Percentiles rank a stretch among this genome's conserved stretches.
Conservation (phyloP, 2,329 filamentous ascomycete genomes). For the Thelonectria rubi region DNA sequence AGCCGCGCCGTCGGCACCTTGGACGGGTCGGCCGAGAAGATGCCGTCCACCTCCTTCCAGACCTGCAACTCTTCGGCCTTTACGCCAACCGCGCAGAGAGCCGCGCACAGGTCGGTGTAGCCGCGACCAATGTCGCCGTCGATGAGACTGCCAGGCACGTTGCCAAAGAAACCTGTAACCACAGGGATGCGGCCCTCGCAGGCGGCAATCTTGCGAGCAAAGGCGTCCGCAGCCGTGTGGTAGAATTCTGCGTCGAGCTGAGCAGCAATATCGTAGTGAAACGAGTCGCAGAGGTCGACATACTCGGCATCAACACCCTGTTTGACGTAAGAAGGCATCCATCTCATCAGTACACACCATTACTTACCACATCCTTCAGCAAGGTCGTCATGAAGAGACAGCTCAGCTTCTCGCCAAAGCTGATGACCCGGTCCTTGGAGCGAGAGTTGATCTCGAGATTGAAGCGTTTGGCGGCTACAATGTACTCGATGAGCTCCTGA, state of each 20-base stretch:
- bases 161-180: conserved; percentile 93
- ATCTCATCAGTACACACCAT: background rate
- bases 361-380: conserved; percentile 73
- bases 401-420: conserved; percentile 94
- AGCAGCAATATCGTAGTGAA: conserved; percentile 71
- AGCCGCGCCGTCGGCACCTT: conserved; percentile 94
- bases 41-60: conserved; percentile 99
- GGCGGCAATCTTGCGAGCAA: conserved; percentile 70
- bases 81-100: conserved; percentile 89
- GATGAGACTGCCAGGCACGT: conserved; percentile 88
- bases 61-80: conserved; percentile 90
- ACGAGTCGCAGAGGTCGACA: conserved; percentile 85
- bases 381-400: conserved; percentile 90
- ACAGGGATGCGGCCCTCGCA: conserved; percentile 78
- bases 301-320: conserved; percentile 85
- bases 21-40: conserved; percentile 84
- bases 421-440: conserved; percentile 88
- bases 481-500: conserved; percentile 78
- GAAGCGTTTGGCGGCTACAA: conserved; percentile 70
- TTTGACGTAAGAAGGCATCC: conserved; percentile 30
- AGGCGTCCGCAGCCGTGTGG: conserved; percentile 66
- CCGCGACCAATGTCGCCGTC: conserved; percentile 90
- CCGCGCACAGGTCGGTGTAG: conserved; percentile 96
- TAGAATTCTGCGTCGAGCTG: conserved; percentile 76
- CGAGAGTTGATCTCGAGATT: conserved; percentile 80